A percentile compares a stretch with the other conserved stretches of the same genome.
Conservation (phyloP, 768 basidiomycete species). For the Suillus brevipes region DNA sequence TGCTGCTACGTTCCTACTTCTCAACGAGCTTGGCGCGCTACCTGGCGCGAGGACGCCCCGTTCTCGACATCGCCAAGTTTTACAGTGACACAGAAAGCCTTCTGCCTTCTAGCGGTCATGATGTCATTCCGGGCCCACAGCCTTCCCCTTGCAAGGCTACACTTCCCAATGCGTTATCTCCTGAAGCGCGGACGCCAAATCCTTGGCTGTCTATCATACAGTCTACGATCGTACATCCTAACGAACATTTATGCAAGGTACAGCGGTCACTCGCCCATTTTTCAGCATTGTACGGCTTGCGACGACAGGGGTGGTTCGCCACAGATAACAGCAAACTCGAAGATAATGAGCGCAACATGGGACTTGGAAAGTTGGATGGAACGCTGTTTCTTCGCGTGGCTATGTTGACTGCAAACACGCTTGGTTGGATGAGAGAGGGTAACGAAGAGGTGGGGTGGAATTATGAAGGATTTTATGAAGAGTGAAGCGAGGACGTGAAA, state of each 20-base stretch:
- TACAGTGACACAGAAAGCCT: constrained; percentile 26
- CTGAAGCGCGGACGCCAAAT: constrained; percentile 30
- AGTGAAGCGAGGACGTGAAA: not conserved
- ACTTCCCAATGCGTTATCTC: constrained; percentile 10
- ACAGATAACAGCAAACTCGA: constrained; percentile 14
- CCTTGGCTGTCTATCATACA: constrained; percentile 38
- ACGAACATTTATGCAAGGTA: constrained; percentile 27
- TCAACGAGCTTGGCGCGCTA: constrained; percentile 29
- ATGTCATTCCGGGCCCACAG: constrained; percentile 15
- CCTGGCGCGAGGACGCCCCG: constrained; percentile 35
- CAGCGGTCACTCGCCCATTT: constrained; percentile 28
- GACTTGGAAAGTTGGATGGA: constrained; percentile 25
- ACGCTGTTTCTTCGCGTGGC: constrained; percentile 29
- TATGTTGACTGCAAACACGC: constrained; percentile 25
- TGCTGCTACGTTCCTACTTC: constrained; percentile 33
- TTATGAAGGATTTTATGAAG: constrained; percentile 28
- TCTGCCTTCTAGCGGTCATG: constrained; percentile 4
- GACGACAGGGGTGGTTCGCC: constrained; percentile 13
- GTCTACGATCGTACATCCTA: constrained; percentile 32
- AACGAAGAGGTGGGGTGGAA: constrained; percentile 28
- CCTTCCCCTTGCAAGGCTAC: constrained; percentile 10
- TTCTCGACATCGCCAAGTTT: constrained; percentile 31
- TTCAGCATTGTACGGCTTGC: constrained; percentile 21
- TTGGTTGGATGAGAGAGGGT: constrained; percentile 40
- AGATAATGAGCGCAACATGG: constrained; percentile 27